Evolutionary conservation across 768 basidiomycete genomes (phyloP), one percentile per base, ranked within the genome.

Genomic region (Antrodiella citrinella): DNA sequence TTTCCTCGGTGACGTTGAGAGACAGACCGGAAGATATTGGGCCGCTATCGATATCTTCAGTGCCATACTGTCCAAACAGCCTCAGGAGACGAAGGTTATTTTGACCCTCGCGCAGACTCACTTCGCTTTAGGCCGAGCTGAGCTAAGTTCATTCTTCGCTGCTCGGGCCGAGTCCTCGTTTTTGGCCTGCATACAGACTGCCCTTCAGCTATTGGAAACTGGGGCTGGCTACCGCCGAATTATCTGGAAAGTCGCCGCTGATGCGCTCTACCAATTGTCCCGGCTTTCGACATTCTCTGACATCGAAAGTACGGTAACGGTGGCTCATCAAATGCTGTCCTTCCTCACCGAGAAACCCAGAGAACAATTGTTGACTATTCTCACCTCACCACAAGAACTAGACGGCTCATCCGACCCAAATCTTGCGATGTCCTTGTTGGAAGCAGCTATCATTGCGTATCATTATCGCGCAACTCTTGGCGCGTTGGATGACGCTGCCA

Each of bases 241-340:
- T 2, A 77, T 77, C 3, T 98, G 94, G 95, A 98, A 98, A 64
- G 68, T 74, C 4, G 72, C 83, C 10, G 88, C 80, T 0, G 94
- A 99, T 63, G 81, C 85, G 2, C 64, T 88, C 3, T 80, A 81
- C 57, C 74, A 78, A 45, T 67, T 97, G 11, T 84, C 85, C 3
- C 66, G 64, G 23, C 70, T 72, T 42, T 67, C 76, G 2, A 66
- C 68, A 3, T 82, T 80, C 54, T 62, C 69, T 10, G 70, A 85
- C 47, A 69, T 73, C 54, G 60, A 54, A 1, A 51, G 55, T 12
- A 65, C 82, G 9, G 64, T 65, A 19, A 54, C 57, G 38, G 54
- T 63, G 23, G 55, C 80, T 54, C 44, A 48, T 24, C 58, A 59
- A 44, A 64, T 78, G 9, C 52, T 65, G 20, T 58, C 69, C 20